Percentiles rank a stretch among this genome's conserved stretches.
Conservation (phyloP, 192 early-diverging fungal genomes). For the Chytriomyces hyalinus region DNA sequence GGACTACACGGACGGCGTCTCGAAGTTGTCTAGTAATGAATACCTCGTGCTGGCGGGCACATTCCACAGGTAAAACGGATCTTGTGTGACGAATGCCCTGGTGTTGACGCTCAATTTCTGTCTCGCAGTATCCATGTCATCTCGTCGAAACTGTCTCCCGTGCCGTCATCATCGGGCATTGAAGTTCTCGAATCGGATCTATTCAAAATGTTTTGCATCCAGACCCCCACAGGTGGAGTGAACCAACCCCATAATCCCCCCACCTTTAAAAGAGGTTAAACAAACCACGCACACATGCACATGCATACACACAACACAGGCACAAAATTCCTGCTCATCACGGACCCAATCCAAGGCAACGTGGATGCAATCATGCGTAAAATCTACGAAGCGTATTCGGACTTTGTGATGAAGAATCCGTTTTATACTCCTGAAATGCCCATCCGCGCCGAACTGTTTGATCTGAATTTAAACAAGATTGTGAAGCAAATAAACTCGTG, state of each 20-base stretch:
- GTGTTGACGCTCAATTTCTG: not conserved
- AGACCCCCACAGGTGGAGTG: conserved; percentile 83
- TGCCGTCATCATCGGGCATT: conserved; percentile 78
- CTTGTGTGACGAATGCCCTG: not conserved
- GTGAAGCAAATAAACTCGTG: conserved; percentile 51
- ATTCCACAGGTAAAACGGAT: conserved; percentile 79
- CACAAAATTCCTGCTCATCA: conserved; percentile 92
- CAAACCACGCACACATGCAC: no score
- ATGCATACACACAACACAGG: conserved; percentile 53
- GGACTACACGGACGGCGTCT: conserved; percentile 83
- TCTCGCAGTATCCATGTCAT: conserved; percentile 87
- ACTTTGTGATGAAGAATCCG: conserved; percentile 98
- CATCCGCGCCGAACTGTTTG: conserved; percentile 94
- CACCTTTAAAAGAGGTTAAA: not conserved
- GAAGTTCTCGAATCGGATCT: conserved; percentile 91
- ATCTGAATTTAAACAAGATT: conserved; percentile 74
- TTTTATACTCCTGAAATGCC: conserved; percentile 99
- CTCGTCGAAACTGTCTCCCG: conserved; percentile 89
- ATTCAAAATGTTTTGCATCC: conserved; percentile 91
- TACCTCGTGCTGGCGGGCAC: conserved; percentile 98
- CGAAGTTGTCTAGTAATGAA: conserved; percentile 90
- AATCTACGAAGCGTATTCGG: conserved; percentile 88
- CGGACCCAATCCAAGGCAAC: conserved; percentile 77
- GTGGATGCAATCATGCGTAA: conserved; percentile 67
- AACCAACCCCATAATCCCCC: not conserved